Base-by-base conservation (phyloP, 257 asterid species). In the Jasminum sambac region DNA sequence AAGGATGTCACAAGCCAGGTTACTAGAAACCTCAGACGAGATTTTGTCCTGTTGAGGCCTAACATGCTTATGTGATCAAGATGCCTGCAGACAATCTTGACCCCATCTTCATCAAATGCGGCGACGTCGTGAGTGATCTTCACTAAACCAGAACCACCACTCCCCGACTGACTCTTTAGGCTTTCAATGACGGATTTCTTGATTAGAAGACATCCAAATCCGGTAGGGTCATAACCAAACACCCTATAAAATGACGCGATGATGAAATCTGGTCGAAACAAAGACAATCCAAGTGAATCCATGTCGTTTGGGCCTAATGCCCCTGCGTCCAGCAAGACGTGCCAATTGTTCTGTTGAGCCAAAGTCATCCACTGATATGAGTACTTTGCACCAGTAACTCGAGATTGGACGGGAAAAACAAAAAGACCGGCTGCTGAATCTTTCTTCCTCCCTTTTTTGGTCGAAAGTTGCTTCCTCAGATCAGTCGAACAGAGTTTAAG, bases 321-420 rank as follows among this genome's bases (percentile, higher is more conserved):
- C 8, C 88, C 86, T 37, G 88, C 88, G 76, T 84, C 88, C 50
- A 84, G 86, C 65, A 78, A 79, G 25, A 84, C 88, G 62, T 84
- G 88, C 88, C 88, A 84, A 57, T 81, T 84, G 61, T 84, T 84
- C 78, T 84, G 88, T 84, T 84, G 88, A 62, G 88, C 88, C 62
- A 84, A 67, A 14, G 86, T 82, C 88, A 84, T 84, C 88, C 88
- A 84, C 61, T 84, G 88, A 72, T 84, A 84, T n/a, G 88, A 84
- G 72, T 84, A 84, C 72, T 84, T 43, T 43, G 50, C 50, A 43
- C 83, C 83, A 0, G 83, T 74, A 24, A 79, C 83, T 42, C 83
- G 74, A 4, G 80, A 74, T n/a, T 79, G 83, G 37, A 79, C 83
- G 14, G 83, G 83, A 67, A 79, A 79, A 11, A 75, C 80, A 37